A percentile compares a stretch with the other conserved stretches of the same genome.
Evolutionary conservation across 345 rosid genomes (phyloP).

Genomic region (Psidium guajava): DNA sequence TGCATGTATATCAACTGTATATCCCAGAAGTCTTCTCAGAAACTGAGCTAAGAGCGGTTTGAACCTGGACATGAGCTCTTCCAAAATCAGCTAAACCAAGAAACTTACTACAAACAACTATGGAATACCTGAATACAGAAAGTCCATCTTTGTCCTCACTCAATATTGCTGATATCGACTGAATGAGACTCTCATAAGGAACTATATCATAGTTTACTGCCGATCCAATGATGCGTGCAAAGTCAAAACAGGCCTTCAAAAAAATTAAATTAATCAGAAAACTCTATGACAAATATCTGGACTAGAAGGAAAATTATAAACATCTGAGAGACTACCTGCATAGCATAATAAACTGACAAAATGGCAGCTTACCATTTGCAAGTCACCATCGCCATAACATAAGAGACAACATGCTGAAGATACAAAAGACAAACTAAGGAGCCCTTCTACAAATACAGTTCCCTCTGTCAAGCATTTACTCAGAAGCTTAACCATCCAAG

Average conservation of each 20-base stretch:
- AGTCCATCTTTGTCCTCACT: constrained; percentile 60
- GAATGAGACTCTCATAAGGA: constrained; percentile 61
- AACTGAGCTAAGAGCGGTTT: not conserved
- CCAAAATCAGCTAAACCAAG: not conserved
- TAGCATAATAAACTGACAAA: constrained; percentile 4
- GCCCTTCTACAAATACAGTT: constrained; percentile 79
- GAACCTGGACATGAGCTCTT: not conserved
- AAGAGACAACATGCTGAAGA: constrained; percentile 63
- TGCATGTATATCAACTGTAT: not conserved
- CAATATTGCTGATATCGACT: constrained; percentile 58
- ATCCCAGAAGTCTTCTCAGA: not conserved
- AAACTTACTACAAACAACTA: not conserved
- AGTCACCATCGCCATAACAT: constrained; percentile 62
- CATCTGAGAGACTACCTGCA: constrained; percentile 2
- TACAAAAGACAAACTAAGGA: constrained; percentile 49
- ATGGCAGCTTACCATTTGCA: constrained; percentile 61
- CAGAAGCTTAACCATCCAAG: constrained; percentile 71
- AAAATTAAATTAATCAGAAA: constrained; percentile 43
- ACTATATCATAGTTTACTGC: constrained; percentile 47
- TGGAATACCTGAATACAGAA: constrained; percentile 61
- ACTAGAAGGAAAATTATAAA: constrained; percentile 9
- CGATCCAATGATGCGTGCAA: constrained; percentile 61
- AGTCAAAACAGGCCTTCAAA: constrained; percentile 91
- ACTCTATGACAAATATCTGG: not conserved
- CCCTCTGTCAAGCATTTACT: constrained; percentile 87